Evolutionary conservation across 2,329 filamentous ascomycete genomes (phyloP).

Genomic region (Lachnellula cervina): DNA sequence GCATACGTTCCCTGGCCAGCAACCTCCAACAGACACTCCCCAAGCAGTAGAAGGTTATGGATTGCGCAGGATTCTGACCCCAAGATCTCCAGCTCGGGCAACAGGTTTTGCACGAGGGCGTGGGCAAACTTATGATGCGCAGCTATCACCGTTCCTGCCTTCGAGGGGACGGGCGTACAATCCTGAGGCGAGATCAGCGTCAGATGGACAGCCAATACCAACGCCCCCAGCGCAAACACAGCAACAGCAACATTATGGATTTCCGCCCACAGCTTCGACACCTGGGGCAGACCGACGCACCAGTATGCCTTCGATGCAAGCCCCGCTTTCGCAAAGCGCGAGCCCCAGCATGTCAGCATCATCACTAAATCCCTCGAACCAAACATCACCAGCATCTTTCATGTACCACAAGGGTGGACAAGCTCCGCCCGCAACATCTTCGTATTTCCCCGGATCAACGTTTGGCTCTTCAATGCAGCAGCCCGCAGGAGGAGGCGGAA

Average conservation of each 20-base stretch:
- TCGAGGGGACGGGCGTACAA: conserved; percentile 38
- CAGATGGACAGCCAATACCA: conserved; percentile 42
- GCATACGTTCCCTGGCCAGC: conserved; percentile 21
- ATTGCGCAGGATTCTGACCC: conserved; percentile 26
- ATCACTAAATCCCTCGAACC: conserved; percentile 39
- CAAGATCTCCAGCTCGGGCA: conserved; percentile 45
- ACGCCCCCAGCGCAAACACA: conserved; percentile 19
- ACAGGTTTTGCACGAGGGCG: conserved; percentile 44
- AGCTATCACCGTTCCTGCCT: conserved; percentile 43
- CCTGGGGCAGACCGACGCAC: conserved; percentile 31
- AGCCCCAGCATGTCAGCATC: conserved; percentile 45
- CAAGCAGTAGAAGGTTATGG: conserved; percentile 18
- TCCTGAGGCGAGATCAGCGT: conserved; percentile 37
- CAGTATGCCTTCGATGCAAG: conserved; percentile 34
- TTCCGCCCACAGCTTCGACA: conserved; percentile 37
- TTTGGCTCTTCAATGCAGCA: conserved; percentile 26
- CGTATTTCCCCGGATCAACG: conserved; percentile 29
- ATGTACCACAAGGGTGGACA: conserved; percentile 23
- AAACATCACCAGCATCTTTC: conserved; percentile 34
- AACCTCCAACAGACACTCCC: conserved; percentile 16
- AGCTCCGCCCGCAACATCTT: conserved; percentile 15
- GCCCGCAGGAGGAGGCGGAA: conserved; percentile 18
- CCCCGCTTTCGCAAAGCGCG: conserved; percentile 34
- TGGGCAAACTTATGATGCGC: conserved; percentile 43
- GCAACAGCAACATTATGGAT: conserved; percentile 25